Percentiles rank a stretch among this genome's conserved stretches.
Evolutionary conservation across 108 stramenopile species (phyloP).

Genomic region (Asterionellopsis glacialis): DNA sequence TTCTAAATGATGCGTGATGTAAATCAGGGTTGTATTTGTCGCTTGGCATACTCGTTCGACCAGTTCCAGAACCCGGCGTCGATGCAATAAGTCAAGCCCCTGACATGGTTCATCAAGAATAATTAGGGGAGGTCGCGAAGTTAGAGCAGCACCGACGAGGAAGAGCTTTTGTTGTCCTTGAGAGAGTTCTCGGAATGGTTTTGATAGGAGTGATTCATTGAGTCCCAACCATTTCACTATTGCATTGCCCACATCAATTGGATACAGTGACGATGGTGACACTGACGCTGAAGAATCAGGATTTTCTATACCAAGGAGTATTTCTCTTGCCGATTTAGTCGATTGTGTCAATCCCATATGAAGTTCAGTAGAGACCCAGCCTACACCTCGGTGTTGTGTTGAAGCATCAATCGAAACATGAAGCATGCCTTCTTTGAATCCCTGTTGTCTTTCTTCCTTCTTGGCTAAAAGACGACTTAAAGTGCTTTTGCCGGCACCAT

Average conservation of each 20-base stretch:
- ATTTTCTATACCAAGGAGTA: slow-evolving; percentile 6
- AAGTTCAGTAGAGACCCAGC: slow-evolving; percentile 76
- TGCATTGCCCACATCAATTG: slow-evolving; percentile 9
- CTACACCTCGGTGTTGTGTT: slow-evolving; percentile 24
- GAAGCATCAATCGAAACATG: slow-evolving; percentile 4
- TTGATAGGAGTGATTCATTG: slow-evolving; percentile 16
- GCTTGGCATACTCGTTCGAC: slow-evolving; percentile 51
- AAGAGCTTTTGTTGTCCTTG: slow-evolving; percentile 82
- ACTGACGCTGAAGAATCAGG: slow-evolving; percentile 14
- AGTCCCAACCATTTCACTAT: slow-evolving; percentile 15
- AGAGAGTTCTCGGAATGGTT: slow-evolving; percentile 51
- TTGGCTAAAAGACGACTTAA: slow-evolving; percentile 54
- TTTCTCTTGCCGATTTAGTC: slow-evolving; percentile 9
- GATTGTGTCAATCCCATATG: slow-evolving; percentile 51
- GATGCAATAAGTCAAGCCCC: slow-evolving; percentile 59
- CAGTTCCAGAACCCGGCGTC: slow-evolving; percentile 40
- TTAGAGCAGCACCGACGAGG: slow-evolving; percentile 57
- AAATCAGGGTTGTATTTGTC: slow-evolving; percentile 58
- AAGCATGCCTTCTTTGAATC: neutral
- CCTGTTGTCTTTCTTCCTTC: slow-evolving; percentile 14
- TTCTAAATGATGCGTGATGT: slow-evolving; percentile 76
- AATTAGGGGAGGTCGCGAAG: slow-evolving; percentile 51
- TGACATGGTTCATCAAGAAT: slow-evolving; percentile 76
- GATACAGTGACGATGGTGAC: slow-evolving; percentile 3
- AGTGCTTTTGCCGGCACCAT: slow-evolving; percentile 72